Evolutionary conservation across 371 early-diverging fungal species (phyloP).

Genomic region (Rhizopus sp.): DNA sequence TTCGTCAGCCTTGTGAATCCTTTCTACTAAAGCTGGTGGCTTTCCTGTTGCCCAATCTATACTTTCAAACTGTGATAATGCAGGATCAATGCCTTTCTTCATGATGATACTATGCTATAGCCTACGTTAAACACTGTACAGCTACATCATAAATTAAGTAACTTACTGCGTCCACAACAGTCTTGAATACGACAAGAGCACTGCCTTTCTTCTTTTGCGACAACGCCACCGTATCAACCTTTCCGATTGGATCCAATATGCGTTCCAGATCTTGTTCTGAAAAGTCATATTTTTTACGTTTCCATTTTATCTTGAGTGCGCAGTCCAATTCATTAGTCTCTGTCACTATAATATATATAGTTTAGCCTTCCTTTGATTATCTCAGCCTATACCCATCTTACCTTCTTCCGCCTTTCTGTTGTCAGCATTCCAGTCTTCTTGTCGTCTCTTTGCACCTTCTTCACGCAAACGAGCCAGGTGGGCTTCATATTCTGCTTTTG

Average conservation of each 20-base stretch:
- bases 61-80: constrained; percentile 36
- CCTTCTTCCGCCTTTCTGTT: constrained; percentile 28
- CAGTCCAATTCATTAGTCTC: constrained; percentile 44
- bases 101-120: constrained; percentile 44
- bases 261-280: constrained; percentile 29
- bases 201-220: constrained; percentile 43
- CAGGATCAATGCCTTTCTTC: constrained; percentile 38
- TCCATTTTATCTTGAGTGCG: constrained; percentile 51
- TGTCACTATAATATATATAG: constrained; percentile 17
- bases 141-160: neutral
- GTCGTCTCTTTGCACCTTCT: constrained; percentile 42
- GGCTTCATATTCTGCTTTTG: constrained; percentile 44
- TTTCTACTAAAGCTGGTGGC: constrained; percentile 47
- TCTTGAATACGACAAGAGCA: constrained; percentile 44
- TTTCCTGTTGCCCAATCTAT: constrained; percentile 48
- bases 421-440: constrained; percentile 41
- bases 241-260: constrained; percentile 30
- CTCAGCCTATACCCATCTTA: constrained; percentile 7
- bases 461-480: constrained; percentile 47
- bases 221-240: constrained; percentile 40
- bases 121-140: neutral
- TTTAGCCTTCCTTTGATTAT: neutral
- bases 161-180: constrained; percentile 52
- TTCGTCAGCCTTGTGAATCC: constrained; percentile 32
- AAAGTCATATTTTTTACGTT: constrained; percentile 40